Evolutionary conservation across 805 yeast genomes (phyloP).

Genomic region (Cephaloascus albidus): DNA sequence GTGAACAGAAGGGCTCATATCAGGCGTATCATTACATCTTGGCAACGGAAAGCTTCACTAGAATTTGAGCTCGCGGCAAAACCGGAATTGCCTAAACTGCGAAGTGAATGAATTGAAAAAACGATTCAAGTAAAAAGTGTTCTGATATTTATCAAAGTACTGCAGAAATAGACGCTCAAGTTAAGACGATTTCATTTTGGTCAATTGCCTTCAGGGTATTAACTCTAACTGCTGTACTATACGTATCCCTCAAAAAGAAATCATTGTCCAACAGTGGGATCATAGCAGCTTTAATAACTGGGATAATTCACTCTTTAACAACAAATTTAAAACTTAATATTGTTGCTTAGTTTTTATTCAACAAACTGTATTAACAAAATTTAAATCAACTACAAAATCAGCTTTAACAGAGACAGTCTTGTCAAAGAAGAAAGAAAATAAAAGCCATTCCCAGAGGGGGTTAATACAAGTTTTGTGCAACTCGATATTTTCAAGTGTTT

Average conservation of each 20-base stretch:
- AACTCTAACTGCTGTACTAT: constrained; percentile 5
- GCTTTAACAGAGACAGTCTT: constrained; percentile 13
- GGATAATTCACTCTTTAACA: constrained; percentile 27
- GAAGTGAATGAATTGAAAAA: too few relatives aligned
- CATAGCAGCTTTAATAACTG: constrained; percentile 23
- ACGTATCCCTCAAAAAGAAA: constrained; percentile 18
- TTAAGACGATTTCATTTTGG: constrained; percentile 2
- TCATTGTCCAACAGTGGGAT: constrained; percentile 27
- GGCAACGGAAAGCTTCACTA: too few relatives aligned
- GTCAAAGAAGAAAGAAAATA: constrained; percentile 7
- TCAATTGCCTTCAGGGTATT: constrained; percentile 7
- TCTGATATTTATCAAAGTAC: too few relatives aligned
- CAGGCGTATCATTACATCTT: too few relatives aligned
- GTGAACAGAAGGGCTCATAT: too few relatives aligned
- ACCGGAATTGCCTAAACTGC: too few relatives aligned
- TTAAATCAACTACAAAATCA: constrained; percentile 22
- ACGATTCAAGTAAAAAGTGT: too few relatives aligned
- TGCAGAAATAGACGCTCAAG: too few relatives aligned
- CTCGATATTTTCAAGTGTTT: constrained; percentile 23
- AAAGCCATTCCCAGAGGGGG: constrained; percentile 17
- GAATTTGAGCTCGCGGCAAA: too few relatives aligned
- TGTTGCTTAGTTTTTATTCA: constrained; percentile 24
- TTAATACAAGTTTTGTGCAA: constrained; percentile 32
- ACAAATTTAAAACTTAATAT: constrained; percentile 18
- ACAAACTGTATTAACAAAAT: constrained; percentile 27